These are phyloP conservation scores for Pyrenochaeta sp. DNA, from an alignment of 2,329 filamentous ascomycete genomes.

Conservation along the genomic window DNA sequence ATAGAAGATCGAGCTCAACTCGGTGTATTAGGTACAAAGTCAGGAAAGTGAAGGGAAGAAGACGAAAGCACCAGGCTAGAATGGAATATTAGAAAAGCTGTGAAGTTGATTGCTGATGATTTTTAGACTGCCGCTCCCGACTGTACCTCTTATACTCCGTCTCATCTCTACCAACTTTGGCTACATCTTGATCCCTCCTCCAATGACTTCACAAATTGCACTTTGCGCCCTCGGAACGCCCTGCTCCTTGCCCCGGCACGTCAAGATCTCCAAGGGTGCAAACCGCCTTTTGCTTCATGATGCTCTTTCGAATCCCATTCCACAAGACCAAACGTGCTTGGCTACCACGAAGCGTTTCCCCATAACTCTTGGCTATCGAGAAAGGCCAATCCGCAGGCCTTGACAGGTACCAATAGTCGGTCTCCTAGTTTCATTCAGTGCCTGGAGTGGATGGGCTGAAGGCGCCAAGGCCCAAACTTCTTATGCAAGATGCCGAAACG, in stretches of 20 bases:
- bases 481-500: constrained; percentile 19
- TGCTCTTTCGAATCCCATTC: constrained; percentile 9
- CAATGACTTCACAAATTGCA: constrained; percentile 8
- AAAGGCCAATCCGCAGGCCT: constrained; percentile 7
- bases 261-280: constrained; percentile 13
- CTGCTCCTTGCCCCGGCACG: constrained; percentile 2
- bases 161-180: constrained; percentile 3
- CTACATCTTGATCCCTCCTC: background rate
- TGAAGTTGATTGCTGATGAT: constrained; percentile 28
- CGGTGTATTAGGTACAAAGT: constrained; percentile 6
- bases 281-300: constrained; percentile 25
- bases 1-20: constrained; percentile 26
- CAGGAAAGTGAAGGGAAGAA: constrained; percentile 14
- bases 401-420: constrained; percentile 22
- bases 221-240: constrained; percentile 4
- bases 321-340: constrained; percentile 29
- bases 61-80: constrained; percentile 30
- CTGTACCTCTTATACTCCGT: constrained; percentile 28
- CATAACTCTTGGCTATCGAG: constrained; percentile 22
- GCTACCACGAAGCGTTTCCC: constrained; percentile 30
- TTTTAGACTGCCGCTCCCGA: constrained; percentile 3
- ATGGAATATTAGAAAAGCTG: constrained; percentile 16
- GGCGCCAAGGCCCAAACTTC: constrained; percentile 29
- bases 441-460: constrained; percentile 14
- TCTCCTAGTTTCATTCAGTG: constrained; percentile 23